These are phyloP conservation scores for Tuber indicum DNA, from an alignment of 495 filamentous ascomycete genomes.

Conservation along the genomic window DNA sequence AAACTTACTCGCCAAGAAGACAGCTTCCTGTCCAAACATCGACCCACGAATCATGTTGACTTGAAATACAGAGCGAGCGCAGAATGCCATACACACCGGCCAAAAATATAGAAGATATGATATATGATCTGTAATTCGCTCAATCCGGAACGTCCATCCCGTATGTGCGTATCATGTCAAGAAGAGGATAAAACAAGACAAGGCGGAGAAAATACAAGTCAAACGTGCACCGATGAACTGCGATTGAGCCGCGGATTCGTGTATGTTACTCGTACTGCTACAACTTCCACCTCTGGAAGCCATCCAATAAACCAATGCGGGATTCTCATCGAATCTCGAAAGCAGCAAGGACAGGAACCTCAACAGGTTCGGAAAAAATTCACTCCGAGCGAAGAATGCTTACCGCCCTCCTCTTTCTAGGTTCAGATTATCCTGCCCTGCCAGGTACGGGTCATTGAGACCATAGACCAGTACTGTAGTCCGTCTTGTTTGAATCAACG, in stretches of 20 bases:
- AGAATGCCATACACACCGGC: neutral
- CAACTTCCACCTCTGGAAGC: neutral
- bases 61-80: neutral
- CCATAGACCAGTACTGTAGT: neutral
- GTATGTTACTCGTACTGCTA: neutral
- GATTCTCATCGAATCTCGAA: neutral
- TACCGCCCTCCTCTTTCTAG: neutral
- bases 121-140: neutral
- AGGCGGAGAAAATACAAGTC: neutral
- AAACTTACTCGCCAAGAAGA: neutral
- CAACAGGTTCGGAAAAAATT: too few relatives aligned
- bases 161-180: neutral
- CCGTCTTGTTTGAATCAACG: neutral
- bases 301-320: neutral
- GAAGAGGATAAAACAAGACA: neutral
- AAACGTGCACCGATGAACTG: neutral
- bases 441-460: neutral
- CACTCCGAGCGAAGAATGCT: neutral
- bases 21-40: neutral
- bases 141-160: neutral
- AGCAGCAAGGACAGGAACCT: neutral
- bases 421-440: neutral
- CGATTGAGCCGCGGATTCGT: neutral
- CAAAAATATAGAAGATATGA: neutral
- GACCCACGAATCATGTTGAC: neutral